Percentiles rank a stretch among this genome's conserved stretches.
Conservation (phyloP, 1,139 yeast genomes). For the Yamadazyma diospyri region DNA sequence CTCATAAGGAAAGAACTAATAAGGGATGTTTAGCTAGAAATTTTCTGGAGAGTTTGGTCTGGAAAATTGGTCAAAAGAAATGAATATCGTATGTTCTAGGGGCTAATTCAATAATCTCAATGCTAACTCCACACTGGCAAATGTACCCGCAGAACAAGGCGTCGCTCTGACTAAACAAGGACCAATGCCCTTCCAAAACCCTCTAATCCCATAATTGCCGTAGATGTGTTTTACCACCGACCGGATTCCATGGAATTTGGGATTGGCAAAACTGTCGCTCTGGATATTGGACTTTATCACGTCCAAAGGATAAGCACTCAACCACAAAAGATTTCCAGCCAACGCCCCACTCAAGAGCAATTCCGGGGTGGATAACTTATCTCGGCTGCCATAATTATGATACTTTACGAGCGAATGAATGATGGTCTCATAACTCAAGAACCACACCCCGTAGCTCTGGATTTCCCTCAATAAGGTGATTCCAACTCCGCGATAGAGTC, state of each 20-base stretch:
- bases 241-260: conserved; percentile 45
- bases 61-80: too few species aligned
- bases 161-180: conserved; percentile 70
- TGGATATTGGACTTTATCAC: conserved; percentile 71
- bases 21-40: too few species aligned
- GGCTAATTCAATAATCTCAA: conserved; percentile 52
- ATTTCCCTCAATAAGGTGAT: conserved; percentile 65
- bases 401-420: conserved; percentile 40
- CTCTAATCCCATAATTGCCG: conserved; percentile 45
- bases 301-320: conserved; percentile 67
- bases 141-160: conserved; percentile 75
- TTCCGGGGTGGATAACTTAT: conserved; percentile 58
- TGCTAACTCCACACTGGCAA: conserved; percentile 73
- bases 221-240: conserved; percentile 47
- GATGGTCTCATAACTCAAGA: conserved; percentile 63
- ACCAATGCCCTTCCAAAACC: conserved; percentile 70
- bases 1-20: too few species aligned
- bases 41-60: too few species aligned
- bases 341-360: conserved; percentile 61
- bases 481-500: conserved; percentile 57
- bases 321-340: conserved; percentile 74
- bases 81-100: not conserved
- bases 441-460: conserved; percentile 86
- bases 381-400: conserved; percentile 37
- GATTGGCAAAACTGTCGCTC: conserved; percentile 54